Conservation (phyloP, 1,284 basidiomycete species). For the Chalciporus sp. region DNA sequence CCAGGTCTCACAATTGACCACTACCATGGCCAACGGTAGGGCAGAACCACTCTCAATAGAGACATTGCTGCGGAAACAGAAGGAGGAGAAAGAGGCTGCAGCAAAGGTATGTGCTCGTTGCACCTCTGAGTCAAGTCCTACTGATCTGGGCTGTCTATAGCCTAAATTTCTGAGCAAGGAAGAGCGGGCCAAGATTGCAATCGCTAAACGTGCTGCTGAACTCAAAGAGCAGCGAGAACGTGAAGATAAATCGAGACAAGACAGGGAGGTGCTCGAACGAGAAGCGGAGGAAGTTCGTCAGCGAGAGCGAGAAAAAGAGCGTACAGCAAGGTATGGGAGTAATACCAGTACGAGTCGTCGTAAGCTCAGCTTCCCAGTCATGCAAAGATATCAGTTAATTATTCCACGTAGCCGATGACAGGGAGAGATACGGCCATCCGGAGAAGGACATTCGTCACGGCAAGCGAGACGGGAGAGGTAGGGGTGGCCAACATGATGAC, state of each 20-base stretch:
- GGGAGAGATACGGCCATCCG: slow-evolving; percentile 51
- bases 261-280: slow-evolving; percentile 71
- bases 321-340: slow-evolving; percentile 27
- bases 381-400: slow-evolving; percentile 17
- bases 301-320: slow-evolving; percentile 39
- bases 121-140: neutral
- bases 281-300: slow-evolving; percentile 71
- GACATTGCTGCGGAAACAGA: slow-evolving; percentile 82
- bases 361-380: slow-evolving; percentile 41
- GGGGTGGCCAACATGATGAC: slow-evolving; percentile 33
- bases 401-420: slow-evolving; percentile 57
- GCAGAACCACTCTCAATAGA: slow-evolving; percentile 82
- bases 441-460: slow-evolving; percentile 47
- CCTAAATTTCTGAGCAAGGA: slow-evolving; percentile 90
- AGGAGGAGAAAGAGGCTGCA: slow-evolving; percentile 84
- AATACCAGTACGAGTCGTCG: slow-evolving; percentile 37
- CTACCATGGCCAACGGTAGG: slow-evolving; percentile 19
- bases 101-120: slow-evolving; percentile 63
- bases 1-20: too few relatives aligned
- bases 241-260: slow-evolving; percentile 56
- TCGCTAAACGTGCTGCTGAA: slow-evolving; percentile 82
- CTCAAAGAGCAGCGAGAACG: slow-evolving; percentile 69
- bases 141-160: slow-evolving; percentile 41
- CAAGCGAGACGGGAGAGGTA: slow-evolving; percentile 37
- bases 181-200: slow-evolving; percentile 85